Evolutionary conservation across 768 basidiomycete species (phyloP).

Genomic region (Boletus rubescentipes): DNA sequence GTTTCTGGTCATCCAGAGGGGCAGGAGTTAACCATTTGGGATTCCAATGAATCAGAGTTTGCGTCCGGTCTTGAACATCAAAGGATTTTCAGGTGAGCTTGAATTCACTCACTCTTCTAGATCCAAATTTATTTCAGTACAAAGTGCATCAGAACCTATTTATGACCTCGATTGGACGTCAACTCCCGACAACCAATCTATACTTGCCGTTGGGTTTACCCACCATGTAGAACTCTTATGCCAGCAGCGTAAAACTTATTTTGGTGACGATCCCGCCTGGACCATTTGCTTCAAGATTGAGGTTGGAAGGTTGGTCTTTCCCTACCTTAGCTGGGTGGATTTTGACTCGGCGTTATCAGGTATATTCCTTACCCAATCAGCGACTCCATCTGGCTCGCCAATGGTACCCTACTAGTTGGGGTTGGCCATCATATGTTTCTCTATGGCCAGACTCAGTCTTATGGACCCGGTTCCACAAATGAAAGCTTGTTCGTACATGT

Average conservation of each 20-base stretch:
- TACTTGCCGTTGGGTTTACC: slow-evolving; percentile 85
- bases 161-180: slow-evolving; percentile 93
- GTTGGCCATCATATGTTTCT: slow-evolving; percentile 83
- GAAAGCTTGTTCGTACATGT: slow-evolving; percentile 80
- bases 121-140: neutral
- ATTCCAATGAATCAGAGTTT: slow-evolving; percentile 92
- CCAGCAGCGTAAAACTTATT: slow-evolving; percentile 91
- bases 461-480: slow-evolving; percentile 21
- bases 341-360: slow-evolving; percentile 36
- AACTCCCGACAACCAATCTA: slow-evolving; percentile 85
- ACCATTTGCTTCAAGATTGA: slow-evolving; percentile 67
- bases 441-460: slow-evolving; percentile 51
- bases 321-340: neutral
- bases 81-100: slow-evolving; percentile 54
- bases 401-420: slow-evolving; percentile 79
- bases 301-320: slow-evolving; percentile 56
- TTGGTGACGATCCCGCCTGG: slow-evolving; percentile 82
- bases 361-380: slow-evolving; percentile 76
- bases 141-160: slow-evolving; percentile 51
- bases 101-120: neutral
- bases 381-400: slow-evolving; percentile 89
- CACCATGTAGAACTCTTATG: slow-evolving; percentile 84
- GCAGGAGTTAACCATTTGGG: slow-evolving; percentile 92
- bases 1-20: slow-evolving; percentile 62
- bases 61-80: slow-evolving; percentile 84